A percentile compares a stretch with the other conserved stretches of the same genome.
Evolutionary conservation across 139 green algal genomes (phyloP).

Genomic region (Chlorokybus atmophyticus): DNA sequence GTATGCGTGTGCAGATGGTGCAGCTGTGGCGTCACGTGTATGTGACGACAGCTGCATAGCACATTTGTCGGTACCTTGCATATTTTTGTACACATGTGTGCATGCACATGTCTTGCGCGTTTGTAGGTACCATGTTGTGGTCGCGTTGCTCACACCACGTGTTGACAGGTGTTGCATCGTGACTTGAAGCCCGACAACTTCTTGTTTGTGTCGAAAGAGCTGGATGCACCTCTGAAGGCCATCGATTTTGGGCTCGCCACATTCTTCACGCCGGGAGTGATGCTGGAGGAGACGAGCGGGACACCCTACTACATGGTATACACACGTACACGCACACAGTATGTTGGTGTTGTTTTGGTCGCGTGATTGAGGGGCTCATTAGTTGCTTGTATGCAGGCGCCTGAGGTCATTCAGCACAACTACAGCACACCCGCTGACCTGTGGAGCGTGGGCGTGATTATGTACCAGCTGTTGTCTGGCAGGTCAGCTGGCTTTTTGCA

Average conservation of each 20-base stretch:
- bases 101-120: no score
- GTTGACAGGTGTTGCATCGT: slow-evolving; percentile 55
- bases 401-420: slow-evolving; percentile 34
- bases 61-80: no score
- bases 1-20: no score
- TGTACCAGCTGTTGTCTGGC: slow-evolving; percentile 33
- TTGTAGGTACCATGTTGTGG: no score
- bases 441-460: slow-evolving; percentile 34
- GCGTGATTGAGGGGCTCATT: slow-evolving; percentile 18
- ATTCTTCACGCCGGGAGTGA: slow-evolving; percentile 1
- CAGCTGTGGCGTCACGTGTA: no score
- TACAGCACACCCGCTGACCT: slow-evolving; percentile 30
- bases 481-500: no score
- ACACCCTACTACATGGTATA: slow-evolving; percentile 6
- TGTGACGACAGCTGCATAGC: no score
- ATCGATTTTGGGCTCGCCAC: slow-evolving; percentile 30
- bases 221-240: slow-evolving; percentile 21
- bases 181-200: slow-evolving; percentile 80
- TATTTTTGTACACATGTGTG: no score
- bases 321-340: no score
- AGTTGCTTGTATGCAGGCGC: no score
- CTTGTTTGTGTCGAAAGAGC: slow-evolving; percentile 31
- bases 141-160: no score
- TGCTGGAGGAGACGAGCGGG: slow-evolving; percentile 4
- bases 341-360: no score